Percentiles rank a stretch among this genome's conserved stretches.
Conservation (phyloP, 2,329 filamentous ascomycete species). For the Orbilia oligospora region DNA sequence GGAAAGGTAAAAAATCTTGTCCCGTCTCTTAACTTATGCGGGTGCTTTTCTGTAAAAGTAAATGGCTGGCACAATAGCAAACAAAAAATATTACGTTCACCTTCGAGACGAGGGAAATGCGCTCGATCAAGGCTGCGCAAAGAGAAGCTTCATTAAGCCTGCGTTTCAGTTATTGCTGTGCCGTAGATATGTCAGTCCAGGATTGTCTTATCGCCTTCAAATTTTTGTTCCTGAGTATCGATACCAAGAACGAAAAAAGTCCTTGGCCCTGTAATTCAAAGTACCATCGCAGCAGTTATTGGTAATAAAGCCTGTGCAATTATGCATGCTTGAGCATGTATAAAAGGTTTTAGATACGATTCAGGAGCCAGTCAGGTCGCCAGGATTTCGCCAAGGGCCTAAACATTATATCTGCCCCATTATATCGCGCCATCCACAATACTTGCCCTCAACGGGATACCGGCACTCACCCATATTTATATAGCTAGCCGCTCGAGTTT, state of each 20-base stretch:
- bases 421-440: conserved; percentile 56
- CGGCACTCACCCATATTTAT: conserved; percentile 54
- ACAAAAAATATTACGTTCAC: not conserved
- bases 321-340: conserved; percentile 49
- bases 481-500: conserved; percentile 55
- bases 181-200: conserved; percentile 23
- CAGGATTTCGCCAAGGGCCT: conserved; percentile 47
- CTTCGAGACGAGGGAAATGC: not conserved
- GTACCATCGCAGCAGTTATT: conserved; percentile 35
- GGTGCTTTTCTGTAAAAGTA: not conserved
- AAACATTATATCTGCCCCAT: conserved; percentile 49
- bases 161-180: conserved; percentile 54
- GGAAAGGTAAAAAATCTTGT: not conserved
- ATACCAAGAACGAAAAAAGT: conserved; percentile 15
- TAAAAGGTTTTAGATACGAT: conserved; percentile 44
- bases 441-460: conserved; percentile 35
- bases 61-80: not conserved
- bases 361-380: conserved; percentile 51
- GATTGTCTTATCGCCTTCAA: conserved; percentile 30
- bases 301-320: conserved; percentile 45
- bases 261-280: conserved; percentile 26
- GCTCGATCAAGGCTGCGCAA: conserved; percentile 1
- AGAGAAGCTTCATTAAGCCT: conserved; percentile 52
- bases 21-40: conserved; percentile 1
- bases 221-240: conserved; percentile 23